phyloP scores from a whole-genome alignment of 371 early-diverging fungal genomes.

The Mortierella sp. region DNA sequence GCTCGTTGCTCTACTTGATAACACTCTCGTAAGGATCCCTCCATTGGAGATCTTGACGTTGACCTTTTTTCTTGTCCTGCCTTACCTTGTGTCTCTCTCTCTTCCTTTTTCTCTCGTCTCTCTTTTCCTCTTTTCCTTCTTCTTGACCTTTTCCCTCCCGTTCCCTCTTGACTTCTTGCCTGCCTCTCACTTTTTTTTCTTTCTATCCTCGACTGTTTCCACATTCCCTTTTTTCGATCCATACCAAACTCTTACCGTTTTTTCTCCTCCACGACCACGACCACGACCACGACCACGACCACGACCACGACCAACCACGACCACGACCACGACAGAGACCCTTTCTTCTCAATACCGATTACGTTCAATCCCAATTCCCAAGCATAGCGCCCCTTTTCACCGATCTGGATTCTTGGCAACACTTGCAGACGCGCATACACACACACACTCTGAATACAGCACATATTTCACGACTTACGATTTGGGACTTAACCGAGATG shows the following conservation, averaged over 20 bases:
- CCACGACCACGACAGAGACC: not conserved
- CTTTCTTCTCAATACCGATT: not conserved
- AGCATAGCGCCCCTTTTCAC: not conserved
- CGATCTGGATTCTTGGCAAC: not conserved
- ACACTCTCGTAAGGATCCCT: too few relatives aligned
- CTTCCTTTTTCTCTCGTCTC: not conserved
- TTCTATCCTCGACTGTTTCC: not conserved
- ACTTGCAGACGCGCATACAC: not conserved
- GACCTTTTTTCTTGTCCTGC: not conserved
- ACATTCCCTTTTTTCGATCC: not conserved
- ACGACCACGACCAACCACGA: not conserved
- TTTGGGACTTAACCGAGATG: slow-evolving; percentile 12
- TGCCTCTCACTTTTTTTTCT: not conserved
- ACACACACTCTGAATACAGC: not conserved
- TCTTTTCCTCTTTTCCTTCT: not conserved
- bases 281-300: not conserved
- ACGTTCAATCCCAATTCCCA: slow-evolving; percentile 6
- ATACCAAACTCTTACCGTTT: not conserved
- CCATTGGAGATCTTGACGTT: not conserved
- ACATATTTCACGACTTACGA: slow-evolving; percentile 9
- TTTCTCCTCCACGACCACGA: not conserved
- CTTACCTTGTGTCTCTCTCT: not conserved
- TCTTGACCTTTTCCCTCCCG: not conserved
- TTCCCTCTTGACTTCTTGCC: not conserved
- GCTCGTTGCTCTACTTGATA: not conserved